Base-by-base conservation (phyloP, 2,329 filamentous ascomycete species). In the Clonostachys rosea region DNA sequence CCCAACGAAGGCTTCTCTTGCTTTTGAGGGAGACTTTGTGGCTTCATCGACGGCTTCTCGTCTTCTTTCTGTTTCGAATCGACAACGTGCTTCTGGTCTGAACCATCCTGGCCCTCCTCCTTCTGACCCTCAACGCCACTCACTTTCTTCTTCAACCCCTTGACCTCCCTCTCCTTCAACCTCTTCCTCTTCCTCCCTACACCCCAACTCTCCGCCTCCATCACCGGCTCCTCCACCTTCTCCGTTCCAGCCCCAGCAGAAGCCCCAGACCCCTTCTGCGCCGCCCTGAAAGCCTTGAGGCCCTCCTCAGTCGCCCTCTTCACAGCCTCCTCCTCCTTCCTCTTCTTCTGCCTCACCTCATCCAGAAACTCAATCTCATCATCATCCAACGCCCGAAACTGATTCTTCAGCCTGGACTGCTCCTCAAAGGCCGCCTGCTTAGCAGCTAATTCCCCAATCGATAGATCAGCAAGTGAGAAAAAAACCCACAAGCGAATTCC, bases 391-490 rank as follows among this genome's bases (percentile, higher is more conserved):
- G 85, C 75, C 37, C 84, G 80, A 62, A 91, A 91, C 68, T 92
- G 89, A 58, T 92, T 88, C 59, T 81, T 80, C 45, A 92, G 71
- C 53, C 78, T 78, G 52, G 76, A 78, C 52, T 84, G 75, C 64
- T 92, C 88, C 63, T 91, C 88, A 63, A 91, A 90, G 9, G 84
- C 87, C 17, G 88, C 87, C 68, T 92, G 86, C 66, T 91, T 92
- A 49, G 87, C 86, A 53, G 84, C 87, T 86, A 48, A 45, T 30
- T 11, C 6, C 36, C 14, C 17, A n/a, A 18, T n/a, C n/a, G n/a
- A n/a, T n/a, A 39, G 17, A 39, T 39, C 36, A 39, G 17, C 36
- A 39, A 39, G 5, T 34, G 30, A 2, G 20, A 2, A 13, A 33
- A 43, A 37, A 24, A 30, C 1, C 9, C 40, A 17, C 14, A 4